Evolutionary conservation across 805 yeast species (phyloP), one percentile per base, ranked within the genome.

Genomic region (Torulaspora franciscae): DNA sequence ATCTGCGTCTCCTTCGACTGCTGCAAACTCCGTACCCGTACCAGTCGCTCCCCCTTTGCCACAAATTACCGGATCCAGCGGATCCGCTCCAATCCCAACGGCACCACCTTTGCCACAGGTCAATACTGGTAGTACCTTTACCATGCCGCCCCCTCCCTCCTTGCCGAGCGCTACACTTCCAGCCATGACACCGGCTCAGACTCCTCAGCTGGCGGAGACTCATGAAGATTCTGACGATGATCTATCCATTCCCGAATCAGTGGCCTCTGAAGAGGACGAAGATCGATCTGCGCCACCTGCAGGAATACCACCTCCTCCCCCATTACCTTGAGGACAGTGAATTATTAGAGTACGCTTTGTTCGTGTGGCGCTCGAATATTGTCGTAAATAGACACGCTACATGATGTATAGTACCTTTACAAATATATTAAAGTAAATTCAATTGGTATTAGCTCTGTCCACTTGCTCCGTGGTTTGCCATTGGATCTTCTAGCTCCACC

Each of bases 31-130:
- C 8, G 57, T 23, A 13, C 42, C 59, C 7, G 58, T 54, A 9
- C 59, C 71, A 25, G 50, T 62, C 6, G 62, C 67, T 27, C 64
- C 69, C 23, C 61, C 61, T 17, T 53, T 46, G 43, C 58, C 59
- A 14, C 50, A 48, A n/a, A 47, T 50, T n/a, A 49, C 56, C 27
- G 41, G 32, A 10, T 8, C 43, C n/a, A 24, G 14, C 5, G 25
- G n/a, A 14, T 33, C 33, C 3, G 42, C 46, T 17, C 55, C 67
- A 2, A 62, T 71, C 14, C 69, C 73, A 4, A 64, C 73, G 6
- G 70, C 77, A 2, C 74, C 79, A 9, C 72, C 76, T 10, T 56
- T 71, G 13, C 73, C 72, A 6, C 51, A 54, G 9, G 44, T 47
- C n/a, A 42, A 48, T 15, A 26, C 51, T 42, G 32, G 42, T 32